phyloP scores from a whole-genome alignment of 345 rosid genomes.

The Citrus maxima region DNA sequence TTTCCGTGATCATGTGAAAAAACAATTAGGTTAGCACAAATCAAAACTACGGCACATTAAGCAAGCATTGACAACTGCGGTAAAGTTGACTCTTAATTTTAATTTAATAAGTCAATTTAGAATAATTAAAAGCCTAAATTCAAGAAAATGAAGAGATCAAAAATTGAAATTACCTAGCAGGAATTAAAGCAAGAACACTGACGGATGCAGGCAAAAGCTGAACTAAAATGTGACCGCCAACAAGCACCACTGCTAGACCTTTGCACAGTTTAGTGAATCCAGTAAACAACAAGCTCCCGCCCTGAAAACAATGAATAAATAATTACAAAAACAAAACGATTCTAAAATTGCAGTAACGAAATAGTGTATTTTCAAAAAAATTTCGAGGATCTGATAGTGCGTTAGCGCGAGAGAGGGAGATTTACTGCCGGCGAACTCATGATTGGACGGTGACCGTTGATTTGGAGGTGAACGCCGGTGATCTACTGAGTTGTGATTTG shows the following conservation, averaged over 20 bases:
- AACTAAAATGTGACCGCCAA: constrained; percentile 71
- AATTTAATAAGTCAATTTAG: background rate
- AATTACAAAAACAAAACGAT: background rate
- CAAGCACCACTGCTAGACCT: constrained; percentile 77
- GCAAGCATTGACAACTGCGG: background rate
- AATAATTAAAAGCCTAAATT: background rate
- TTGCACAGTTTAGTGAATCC: constrained; percentile 92
- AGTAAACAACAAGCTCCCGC: constrained; percentile 51
- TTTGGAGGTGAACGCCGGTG: constrained; percentile 4
- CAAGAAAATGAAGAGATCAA: background rate
- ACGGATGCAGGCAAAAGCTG: constrained; percentile 74
- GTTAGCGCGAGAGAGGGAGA: background rate
- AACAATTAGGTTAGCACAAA: background rate
- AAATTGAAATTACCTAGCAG: constrained; percentile 54
- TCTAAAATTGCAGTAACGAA: background rate
- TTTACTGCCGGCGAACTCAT: constrained; percentile 50
- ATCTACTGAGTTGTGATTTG: constrained; percentile 8
- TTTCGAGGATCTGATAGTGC: background rate
- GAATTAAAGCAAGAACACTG: constrained; percentile 80
- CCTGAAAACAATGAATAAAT: constrained; percentile 28
- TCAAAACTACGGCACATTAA: background rate
- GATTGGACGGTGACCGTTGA: constrained; percentile 11
- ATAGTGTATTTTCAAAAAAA: background rate
- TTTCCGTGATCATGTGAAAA: background rate
- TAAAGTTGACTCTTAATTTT: background rate